Evolutionary conservation across 495 filamentous ascomycete species (phyloP), one percentile per base, ranked within the genome.

Genomic region (Annulohypoxylon bovei): DNA sequence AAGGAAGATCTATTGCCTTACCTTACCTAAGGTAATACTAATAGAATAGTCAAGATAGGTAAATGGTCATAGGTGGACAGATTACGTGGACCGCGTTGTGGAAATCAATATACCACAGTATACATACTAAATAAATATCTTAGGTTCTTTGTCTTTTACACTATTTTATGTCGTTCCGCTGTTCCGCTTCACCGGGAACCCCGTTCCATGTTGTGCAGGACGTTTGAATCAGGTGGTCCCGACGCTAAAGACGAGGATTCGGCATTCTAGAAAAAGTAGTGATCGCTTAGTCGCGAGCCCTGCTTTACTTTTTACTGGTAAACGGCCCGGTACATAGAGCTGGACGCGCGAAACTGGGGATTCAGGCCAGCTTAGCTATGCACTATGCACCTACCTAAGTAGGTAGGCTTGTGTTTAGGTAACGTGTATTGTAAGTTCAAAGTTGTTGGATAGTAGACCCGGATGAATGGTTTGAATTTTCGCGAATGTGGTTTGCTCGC

Each of bases 241-340:
- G 20, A 47, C 50, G 35, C 68, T 62, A 65, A 68, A 50, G 61
- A 47, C 9, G 16, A 68, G 39, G 16, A 5, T 28, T 46, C 60
- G 47, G 49, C 64, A 62, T 67, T 72, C 63, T 72, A 32, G 69
- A 72, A 71, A 6, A 39, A 66, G 62, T 44, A 66, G 62, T 52
- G 62, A 72, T 60, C 59, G 44, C 57, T 71, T 71, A 57, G 28
- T 3, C 11, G 23, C 56, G 55, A 32, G 33, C 23, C 14, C 56
- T 65, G 40, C 27, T 27, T 64, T 54, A 6, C 7, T 50, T 30
- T 56, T 56, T 68, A 62, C 28, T 32, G 52, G 52, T 28, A 56
- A 52, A 9, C n/a, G 32, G 12, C 16, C 25, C 9, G 12, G 44
- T 52, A 44, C 28, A 30, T 62, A 62, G 27, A 67, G 30, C 32